Conservation (phyloP, 176 grass and related monocot species). For the Bromus sterilis region DNA sequence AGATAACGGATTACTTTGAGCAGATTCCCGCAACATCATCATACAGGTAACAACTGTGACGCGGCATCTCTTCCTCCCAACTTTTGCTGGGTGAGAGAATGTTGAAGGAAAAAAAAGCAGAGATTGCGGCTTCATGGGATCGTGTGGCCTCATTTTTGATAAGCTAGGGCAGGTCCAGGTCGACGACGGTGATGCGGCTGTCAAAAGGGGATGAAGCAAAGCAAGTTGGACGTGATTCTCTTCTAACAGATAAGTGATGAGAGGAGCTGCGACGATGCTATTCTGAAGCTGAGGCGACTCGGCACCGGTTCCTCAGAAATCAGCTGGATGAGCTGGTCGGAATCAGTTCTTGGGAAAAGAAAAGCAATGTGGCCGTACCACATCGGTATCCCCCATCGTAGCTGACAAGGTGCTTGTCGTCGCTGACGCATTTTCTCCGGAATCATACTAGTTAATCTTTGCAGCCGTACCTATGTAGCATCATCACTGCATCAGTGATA, state of each 20-base stretch:
- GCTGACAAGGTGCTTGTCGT: neutral
- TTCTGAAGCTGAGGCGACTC: slow-evolving; percentile 37
- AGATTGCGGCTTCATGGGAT: slow-evolving; percentile 28
- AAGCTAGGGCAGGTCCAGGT: slow-evolving; percentile 15
- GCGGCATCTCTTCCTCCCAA: slow-evolving; percentile 11
- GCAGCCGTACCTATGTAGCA: too few species aligned
- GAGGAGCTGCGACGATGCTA: slow-evolving; percentile 19
- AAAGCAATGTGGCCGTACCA: slow-evolving; percentile 13
- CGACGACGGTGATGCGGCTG: slow-evolving; percentile 24
- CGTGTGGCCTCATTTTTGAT: slow-evolving; percentile 41
- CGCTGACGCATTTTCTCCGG: neutral
- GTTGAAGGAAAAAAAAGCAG: slow-evolving; percentile 29
- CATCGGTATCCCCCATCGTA: neutral
- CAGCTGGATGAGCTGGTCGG: neutral
- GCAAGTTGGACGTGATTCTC: slow-evolving; percentile 31
- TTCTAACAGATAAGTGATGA: slow-evolving; percentile 21
- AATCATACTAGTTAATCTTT: neutral
- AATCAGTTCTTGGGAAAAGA: slow-evolving; percentile 13
- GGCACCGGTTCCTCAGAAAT: slow-evolving; percentile 24
- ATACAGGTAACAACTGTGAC: slow-evolving; percentile 26
- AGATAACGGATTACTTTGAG: slow-evolving; percentile 23
- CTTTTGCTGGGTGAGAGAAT: neutral
- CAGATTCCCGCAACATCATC: slow-evolving; percentile 36
- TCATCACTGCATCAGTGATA: too few species aligned
- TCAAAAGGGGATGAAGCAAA: slow-evolving; percentile 21